Evolutionary conservation across 2,329 filamentous ascomycete genomes (phyloP).

Genomic region (Talaromyces sp.): DNA sequence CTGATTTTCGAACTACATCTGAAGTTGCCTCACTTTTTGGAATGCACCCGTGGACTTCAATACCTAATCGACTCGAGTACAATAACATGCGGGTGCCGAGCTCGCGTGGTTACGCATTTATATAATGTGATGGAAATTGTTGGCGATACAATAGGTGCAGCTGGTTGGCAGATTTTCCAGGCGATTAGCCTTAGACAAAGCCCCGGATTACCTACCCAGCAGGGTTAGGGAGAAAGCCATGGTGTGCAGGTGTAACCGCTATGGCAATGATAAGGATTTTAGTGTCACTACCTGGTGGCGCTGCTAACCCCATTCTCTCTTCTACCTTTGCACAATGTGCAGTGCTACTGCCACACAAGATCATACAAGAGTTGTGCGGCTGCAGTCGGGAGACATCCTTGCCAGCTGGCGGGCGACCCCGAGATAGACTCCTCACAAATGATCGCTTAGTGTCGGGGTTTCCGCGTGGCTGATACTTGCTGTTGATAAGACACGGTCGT

Average conservation of each 20-base stretch:
- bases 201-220: slow-evolving; percentile 1
- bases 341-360: too few species aligned
- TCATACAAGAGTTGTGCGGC: too few species aligned
- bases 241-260: not conserved
- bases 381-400: not conserved
- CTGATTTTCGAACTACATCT: not conserved
- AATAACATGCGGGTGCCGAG: too few species aligned
- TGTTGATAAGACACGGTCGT: not conserved
- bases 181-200: not conserved
- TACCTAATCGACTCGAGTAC: too few species aligned
- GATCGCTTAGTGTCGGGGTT: not conserved
- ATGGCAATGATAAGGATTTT: not conserved
- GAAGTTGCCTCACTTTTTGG: not conserved
- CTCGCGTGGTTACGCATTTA: not conserved
- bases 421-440: not conserved
- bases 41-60: not conserved
- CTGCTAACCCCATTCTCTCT: not conserved
- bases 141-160: not conserved
- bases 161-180: not conserved
- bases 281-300: not conserved
- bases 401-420: not conserved
- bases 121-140: not conserved
- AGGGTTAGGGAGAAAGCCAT: not conserved
- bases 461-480: not conserved
- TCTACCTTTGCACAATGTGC: not conserved